Conservation (phyloP, 768 basidiomycete genomes). For the Sutorius australiensis region DNA sequence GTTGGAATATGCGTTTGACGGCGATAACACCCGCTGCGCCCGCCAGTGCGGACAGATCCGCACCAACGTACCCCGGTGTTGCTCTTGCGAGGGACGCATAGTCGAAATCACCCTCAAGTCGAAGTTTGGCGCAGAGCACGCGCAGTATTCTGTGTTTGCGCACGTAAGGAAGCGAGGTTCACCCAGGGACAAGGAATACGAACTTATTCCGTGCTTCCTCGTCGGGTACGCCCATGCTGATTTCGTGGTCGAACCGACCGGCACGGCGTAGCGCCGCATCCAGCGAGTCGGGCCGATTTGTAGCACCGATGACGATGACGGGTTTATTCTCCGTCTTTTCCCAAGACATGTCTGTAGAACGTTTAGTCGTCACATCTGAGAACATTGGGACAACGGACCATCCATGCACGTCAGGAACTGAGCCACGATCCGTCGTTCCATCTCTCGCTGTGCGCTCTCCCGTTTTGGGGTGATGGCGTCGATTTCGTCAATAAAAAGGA, state of each 20-base stretch:
- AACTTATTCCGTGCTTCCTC: conserved; percentile 87
- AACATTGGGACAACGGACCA: conserved; percentile 48
- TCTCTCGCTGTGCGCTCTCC: conserved; percentile 96
- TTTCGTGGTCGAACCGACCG: conserved; percentile 96
- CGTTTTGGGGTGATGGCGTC: conserved; percentile 97
- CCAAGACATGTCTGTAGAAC: conserved; percentile 87
- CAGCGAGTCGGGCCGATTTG: conserved; percentile 92
- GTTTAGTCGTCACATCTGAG: not conserved
- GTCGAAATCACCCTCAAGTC: conserved; percentile 85
- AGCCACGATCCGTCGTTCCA: conserved; percentile 96
- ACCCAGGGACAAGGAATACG: conserved; percentile 21
- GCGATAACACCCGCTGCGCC: conserved; percentile 95
- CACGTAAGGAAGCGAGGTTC: not conserved
- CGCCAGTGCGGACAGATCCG: conserved; percentile 85
- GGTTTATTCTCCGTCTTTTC: conserved; percentile 91
- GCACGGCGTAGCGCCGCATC: conserved; percentile 92
- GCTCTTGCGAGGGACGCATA: conserved; percentile 82
- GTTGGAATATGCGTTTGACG: conserved; percentile 91
- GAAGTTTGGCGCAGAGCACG: conserved; percentile 79
- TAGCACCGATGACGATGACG: conserved; percentile 93
- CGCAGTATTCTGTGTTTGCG: conserved; percentile 65
- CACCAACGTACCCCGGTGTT: conserved; percentile 97
- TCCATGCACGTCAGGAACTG: conserved; percentile 99
- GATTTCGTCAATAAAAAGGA: conserved; percentile 97
- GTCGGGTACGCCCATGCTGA: conserved; percentile 95